Conservation (phyloP, 129 eudicot genomes). For the Ambrosia trifida region DNA sequence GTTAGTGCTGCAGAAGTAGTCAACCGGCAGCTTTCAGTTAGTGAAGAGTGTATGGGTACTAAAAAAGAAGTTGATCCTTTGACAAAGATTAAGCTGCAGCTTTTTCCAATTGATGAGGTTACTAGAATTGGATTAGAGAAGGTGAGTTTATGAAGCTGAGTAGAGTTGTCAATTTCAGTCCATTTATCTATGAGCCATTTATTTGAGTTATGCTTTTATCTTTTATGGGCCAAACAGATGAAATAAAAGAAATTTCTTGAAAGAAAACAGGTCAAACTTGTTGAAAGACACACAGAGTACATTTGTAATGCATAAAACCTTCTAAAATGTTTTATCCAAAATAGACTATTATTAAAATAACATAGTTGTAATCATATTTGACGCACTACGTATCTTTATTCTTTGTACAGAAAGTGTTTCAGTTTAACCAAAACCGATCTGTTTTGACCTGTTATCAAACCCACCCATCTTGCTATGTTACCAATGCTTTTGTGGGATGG, state of each 20-base stretch:
- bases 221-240: neutral
- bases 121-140: slow-evolving; percentile 64
- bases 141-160: slow-evolving; percentile 38
- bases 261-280: neutral
- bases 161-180: neutral
- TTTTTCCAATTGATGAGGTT: slow-evolving; percentile 69
- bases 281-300: neutral
- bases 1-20: slow-evolving; percentile 24
- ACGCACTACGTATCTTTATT: neutral
- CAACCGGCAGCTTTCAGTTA: slow-evolving; percentile 27
- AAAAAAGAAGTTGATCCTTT: slow-evolving; percentile 35
- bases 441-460: neutral
- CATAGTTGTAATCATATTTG: neutral
- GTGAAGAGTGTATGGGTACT: slow-evolving; percentile 18
- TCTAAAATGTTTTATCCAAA: slow-evolving; percentile 1
- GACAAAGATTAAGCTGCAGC: slow-evolving; percentile 79
- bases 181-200: neutral
- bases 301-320: neutral
- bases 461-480: neutral
- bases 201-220: neutral
- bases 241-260: neutral
- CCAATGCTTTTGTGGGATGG: slow-evolving; percentile 4
- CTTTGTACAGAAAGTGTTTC: neutral
- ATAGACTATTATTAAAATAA: neutral
- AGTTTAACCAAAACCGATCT: neutral